phyloP scores from a whole-genome alignment of 2,329 filamentous ascomycete species.

The Pseudogymnoascus sp. region DNA sequence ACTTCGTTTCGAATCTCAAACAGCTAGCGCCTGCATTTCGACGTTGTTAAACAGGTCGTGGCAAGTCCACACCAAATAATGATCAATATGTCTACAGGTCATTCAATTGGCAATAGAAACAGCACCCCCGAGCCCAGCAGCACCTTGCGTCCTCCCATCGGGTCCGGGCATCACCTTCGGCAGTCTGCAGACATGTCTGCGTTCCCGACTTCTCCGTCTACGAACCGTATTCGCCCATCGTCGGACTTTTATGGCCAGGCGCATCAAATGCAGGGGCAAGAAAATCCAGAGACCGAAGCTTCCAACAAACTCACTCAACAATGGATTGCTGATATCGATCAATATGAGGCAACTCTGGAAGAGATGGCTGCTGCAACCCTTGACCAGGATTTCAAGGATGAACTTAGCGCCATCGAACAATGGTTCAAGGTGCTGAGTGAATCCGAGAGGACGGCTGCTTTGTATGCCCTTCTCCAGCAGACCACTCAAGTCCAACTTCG shows the following conservation, averaged over 20 bases:
- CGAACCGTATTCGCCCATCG: constrained; percentile 80
- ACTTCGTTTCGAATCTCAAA: constrained; percentile 25
- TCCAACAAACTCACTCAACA: constrained; percentile 93
- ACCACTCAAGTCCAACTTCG: constrained; percentile 98
- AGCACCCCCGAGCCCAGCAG: constrained; percentile 90
- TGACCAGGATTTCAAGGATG: constrained; percentile 99
- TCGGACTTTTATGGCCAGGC: constrained; percentile 88
- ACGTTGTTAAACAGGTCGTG: constrained; percentile 15
- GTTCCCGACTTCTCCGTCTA: constrained; percentile 60
- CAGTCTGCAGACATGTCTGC: constrained; percentile 94
- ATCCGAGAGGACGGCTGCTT: constrained; percentile 86
- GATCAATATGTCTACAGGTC: constrained; percentile 61
- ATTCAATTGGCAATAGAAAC: constrained; percentile 77
- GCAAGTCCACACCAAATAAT: constrained; percentile 28
- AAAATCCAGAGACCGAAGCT: constrained; percentile 65
- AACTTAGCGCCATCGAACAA: constrained; percentile 96
- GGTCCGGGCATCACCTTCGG: constrained; percentile 76
- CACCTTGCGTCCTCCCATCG: constrained; percentile 75
- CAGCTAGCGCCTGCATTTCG: constrained; percentile 18
- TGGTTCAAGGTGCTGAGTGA: constrained; percentile 98
- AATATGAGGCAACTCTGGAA: constrained; percentile 96
- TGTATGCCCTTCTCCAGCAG: constrained; percentile 94
- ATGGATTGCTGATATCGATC: constrained; percentile 98
- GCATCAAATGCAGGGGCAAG: constrained; percentile 60
- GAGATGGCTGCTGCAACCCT: constrained; percentile 99